These are phyloP conservation scores for Grifola frondosa DNA, from an alignment of 1,284 basidiomycete genomes.

Conservation along the genomic window DNA sequence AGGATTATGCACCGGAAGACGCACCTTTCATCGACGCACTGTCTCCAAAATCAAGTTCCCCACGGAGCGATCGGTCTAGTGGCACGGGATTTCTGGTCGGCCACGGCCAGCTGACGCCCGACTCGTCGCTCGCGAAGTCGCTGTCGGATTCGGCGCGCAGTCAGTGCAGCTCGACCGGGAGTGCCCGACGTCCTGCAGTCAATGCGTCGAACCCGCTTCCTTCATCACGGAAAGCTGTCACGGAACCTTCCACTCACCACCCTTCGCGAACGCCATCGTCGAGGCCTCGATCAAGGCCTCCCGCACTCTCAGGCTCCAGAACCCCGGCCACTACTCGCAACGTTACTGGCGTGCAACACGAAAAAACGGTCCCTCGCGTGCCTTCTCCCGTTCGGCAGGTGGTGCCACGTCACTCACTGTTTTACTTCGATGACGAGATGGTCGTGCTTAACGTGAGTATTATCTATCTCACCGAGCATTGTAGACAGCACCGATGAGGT, in stretches of 20 bases:
- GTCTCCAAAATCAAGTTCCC: neutral
- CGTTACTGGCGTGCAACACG: constrained; percentile 10
- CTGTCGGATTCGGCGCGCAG: constrained; percentile 16
- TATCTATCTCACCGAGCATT: neutral
- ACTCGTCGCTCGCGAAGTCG: constrained; percentile 19
- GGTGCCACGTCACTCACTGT: constrained; percentile 20
- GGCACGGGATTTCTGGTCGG: neutral
- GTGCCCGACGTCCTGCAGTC: too few species aligned
- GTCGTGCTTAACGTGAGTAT: constrained; percentile 23
- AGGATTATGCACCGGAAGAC: constrained; percentile 1
- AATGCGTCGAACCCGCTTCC: constrained; percentile 5
- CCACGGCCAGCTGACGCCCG: neutral
- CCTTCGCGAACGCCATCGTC: too few species aligned
- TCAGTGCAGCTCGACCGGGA: too few species aligned
- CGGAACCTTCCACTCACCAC: too few species aligned
- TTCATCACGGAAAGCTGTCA: constrained; percentile 9
- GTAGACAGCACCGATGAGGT: neutral
- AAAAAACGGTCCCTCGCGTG: constrained; percentile 5
- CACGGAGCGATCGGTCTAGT: neutral
- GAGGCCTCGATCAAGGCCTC: too few species aligned
- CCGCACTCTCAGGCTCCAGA: too few species aligned
- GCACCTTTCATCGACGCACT: neutral
- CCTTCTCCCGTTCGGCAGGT: constrained; percentile 12
- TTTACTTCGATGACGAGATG: constrained; percentile 29
- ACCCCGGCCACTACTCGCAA: too few species aligned